Base-by-base conservation (phyloP, 2,329 filamentous ascomycete species). In the Penicillium sp. region DNA sequence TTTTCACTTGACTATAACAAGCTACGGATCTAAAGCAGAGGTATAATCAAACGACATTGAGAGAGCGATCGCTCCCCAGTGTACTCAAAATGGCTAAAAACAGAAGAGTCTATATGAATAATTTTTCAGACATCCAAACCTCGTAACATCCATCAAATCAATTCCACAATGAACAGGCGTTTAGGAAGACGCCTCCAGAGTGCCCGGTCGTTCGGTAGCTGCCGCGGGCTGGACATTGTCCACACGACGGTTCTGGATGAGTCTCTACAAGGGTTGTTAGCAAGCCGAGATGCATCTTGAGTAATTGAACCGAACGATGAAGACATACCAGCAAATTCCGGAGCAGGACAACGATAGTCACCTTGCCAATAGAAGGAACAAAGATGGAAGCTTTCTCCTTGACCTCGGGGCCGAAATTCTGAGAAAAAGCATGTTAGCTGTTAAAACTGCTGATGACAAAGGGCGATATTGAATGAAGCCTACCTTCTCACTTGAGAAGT, bases 311-410 rank as follows among this genome's bases (percentile, higher is more conserved):
- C 44, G 10, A 13, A 9, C 13, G 18, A 14, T 13, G 9, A 14
- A 31, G 35, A 84, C 89, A 79, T 79, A 95, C 91, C 72, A 98
- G 83, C 37, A 98, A 79, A 73, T 99, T 99, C 57, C 95, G 84
- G 70, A 98, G 80, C 59, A 99, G 79, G 36, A 97, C 88, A 16
- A 94, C 91, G 73, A 98, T 98, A 0, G 95, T 99, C 50, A 98
- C 94, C 81, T 98, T 99, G 68, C 95, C 95, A 66, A 97, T 96
- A 0, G 94, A 95, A 1, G 95, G 95, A 18, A 98, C 93, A 70
- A 97, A 99, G 70, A 99, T 96, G 5, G 92, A 92, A 2, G 95
- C 95, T 81, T 93, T 96, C 75, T 97, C 90, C 79, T 96, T 98
- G 66, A 98, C 87, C 50, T 90, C 90, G 0, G 89, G 87, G 61